A percentile compares a stretch with the other conserved stretches of the same genome.
phyloP scores from a whole-genome alignment of 257 asterid genomes.

The Solanum piurae region DNA sequence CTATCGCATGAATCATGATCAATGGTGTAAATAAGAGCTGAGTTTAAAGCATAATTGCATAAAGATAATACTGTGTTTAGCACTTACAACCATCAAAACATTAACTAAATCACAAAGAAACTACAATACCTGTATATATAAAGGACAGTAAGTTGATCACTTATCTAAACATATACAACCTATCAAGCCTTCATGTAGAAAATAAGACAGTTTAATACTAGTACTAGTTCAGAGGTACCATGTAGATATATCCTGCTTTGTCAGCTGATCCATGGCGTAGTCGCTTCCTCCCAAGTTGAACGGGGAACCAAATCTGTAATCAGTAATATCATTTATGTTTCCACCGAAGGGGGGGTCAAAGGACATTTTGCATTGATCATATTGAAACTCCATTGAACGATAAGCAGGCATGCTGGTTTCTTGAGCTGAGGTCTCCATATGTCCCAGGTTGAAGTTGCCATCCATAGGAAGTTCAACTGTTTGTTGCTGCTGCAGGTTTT shows the following conservation, averaged over 20 bases:
- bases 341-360: not conserved
- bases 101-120: not conserved
- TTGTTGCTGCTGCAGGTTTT: not conserved
- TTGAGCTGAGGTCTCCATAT: not conserved
- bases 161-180: not conserved
- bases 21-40: not conserved
- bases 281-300: slow-evolving; percentile 5
- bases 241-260: slow-evolving; percentile 6
- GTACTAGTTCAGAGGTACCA: slow-evolving; percentile 7
- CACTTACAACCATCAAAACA: not conserved
- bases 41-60: not conserved
- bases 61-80: not conserved
- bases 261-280: not conserved
- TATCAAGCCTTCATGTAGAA: not conserved
- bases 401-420: not conserved
- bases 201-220: not conserved
- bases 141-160: not conserved
- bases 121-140: not conserved
- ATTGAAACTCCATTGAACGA: not conserved
- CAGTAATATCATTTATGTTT: not conserved
- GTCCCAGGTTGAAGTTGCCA: not conserved
- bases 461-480: not conserved
- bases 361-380: not conserved
- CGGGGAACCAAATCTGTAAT: slow-evolving; percentile 2
- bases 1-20: not conserved